Evolutionary conservation across 352 stramenopile genomes (phyloP), one percentile per base, ranked within the genome.

Genomic region (Aphanomyces stellatus): DNA sequence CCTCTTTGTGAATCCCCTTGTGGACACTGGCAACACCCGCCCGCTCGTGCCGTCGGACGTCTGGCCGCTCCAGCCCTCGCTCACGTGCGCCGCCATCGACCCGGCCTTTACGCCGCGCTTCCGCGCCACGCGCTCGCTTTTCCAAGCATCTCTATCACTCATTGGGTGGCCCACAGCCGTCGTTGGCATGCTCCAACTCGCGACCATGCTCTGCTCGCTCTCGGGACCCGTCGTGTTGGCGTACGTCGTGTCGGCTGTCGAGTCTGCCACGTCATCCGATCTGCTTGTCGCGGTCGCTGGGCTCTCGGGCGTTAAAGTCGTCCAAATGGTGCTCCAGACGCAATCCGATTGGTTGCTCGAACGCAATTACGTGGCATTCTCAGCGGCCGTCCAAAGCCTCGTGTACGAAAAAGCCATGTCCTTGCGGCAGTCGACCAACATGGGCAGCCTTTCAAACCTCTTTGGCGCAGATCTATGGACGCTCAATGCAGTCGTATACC

Each of bases 321-420:
- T 88, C 62, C 80, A 87, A 60, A 80, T 78, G 31, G 70, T 91
- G 31, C 68, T 90, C 24, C 81, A 81, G 28, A 65, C 74, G 6
- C 87, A 83, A 71, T 81, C 82, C 17, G 77, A 79, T 51, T 55
- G 72, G 0, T 78, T 89, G 71, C 77, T 80, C 35, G 77, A 89
- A 71, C 74, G 81, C 25, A 77, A 77, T 34, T 80, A 76, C 53
- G 61, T 91, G 62, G 71, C 76, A 53, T 79, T 91, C 37, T 80
- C 80, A 17, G 75, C 77, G 62, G 80, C 78, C 48, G 72, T 93
- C 53, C 80, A 90, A 73, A 88, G 74, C 67, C 68, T 90, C 46
- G 75, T 93, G 2, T 87, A 88, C 68, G 81, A 88, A 69, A 90
- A 91, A 66, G 73, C 81, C 70, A 89, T 48, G 71, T 78, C 0